Percentiles rank a stretch among this genome's conserved stretches.
Conservation (phyloP, 352 stramenopile species). For the Phytophthora foliorum region DNA sequence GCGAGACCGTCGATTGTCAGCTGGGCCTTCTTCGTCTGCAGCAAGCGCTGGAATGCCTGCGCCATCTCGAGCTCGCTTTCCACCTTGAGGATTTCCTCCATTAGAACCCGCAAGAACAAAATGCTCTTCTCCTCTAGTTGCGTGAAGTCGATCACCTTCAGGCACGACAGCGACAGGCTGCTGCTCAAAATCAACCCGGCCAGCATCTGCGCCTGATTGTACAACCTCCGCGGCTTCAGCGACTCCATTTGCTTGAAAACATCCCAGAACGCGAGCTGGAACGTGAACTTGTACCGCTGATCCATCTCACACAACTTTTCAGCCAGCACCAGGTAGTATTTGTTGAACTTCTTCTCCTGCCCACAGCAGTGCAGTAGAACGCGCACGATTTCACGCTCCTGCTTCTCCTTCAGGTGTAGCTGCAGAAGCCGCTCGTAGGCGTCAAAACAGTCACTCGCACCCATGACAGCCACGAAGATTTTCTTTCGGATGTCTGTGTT, state of each 20-base stretch:
- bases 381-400: constrained; percentile 95
- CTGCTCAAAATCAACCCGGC: constrained; percentile 75
- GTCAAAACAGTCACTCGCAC: constrained; percentile 95
- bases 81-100: constrained; percentile 78
- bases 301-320: constrained; percentile 95
- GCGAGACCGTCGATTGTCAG: constrained; percentile 82
- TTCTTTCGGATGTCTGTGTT: constrained; percentile 96
- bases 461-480: constrained; percentile 98
- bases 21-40: constrained; percentile 85
- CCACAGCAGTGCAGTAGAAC: constrained; percentile 95
- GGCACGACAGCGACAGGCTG: constrained; percentile 80
- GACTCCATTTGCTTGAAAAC: constrained; percentile 94
- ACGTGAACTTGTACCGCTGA: constrained; percentile 95
- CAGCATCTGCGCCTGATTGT: constrained; percentile 92
- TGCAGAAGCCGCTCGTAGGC: constrained; percentile 96
- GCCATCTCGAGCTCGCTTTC: constrained; percentile 74
- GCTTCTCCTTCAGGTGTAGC: constrained; percentile 91
- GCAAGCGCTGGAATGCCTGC: constrained; percentile 76
- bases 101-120: constrained; percentile 91
- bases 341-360: constrained; percentile 93
- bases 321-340: constrained; percentile 95
- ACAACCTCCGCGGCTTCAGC: constrained; percentile 88
- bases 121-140: constrained; percentile 86
- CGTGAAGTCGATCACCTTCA: constrained; percentile 96
- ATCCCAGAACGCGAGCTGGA: constrained; percentile 98